Base-by-base conservation (phyloP, 2,329 filamentous ascomycete species). In the Nakataea oryzae region DNA sequence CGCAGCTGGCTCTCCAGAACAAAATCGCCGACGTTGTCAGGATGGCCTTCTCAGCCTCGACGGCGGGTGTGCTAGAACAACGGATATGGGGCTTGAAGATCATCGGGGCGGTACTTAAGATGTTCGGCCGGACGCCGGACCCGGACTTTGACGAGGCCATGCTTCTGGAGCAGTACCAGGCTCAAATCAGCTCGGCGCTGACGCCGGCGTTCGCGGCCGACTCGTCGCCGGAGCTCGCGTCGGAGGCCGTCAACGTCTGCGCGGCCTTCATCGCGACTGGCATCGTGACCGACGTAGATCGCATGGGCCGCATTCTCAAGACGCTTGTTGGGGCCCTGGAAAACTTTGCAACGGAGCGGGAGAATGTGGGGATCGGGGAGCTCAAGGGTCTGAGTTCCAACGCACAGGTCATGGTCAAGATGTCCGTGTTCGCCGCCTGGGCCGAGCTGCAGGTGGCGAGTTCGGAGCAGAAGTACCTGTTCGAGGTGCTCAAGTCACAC, bases 241-340 rank as follows among this genome's bases (percentile, higher is more conserved):
- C 95, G 0, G 93, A 97, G 71, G 95, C 96, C 21, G 91, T 99
- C 66, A 96, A 96, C 69, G 95, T 99, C 8, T 99, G 95, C 70
- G 95, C 93, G n/a, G 92, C 90, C 1, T 99, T 99, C 74, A 96
- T 99, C 69, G 90, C 93, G 0, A 97, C 93, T 0, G 95, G 95
- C 17, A 97, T 99, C 62, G 95, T 99, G 11, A 97, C 92, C 0
- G 95, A 97, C 73, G 86, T 97, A 11, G 96, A 99, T 67, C 86
- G 95, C n/a, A 99, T 99, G 95, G 95, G 95, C 27, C 88, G 95
- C 62, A 99, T 99, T 61, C 82, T 99, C 62, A 97, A 97, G 76
- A 89, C 96, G 1, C 81, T 99, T 2, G 90, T 97, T 7, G 88
- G 88, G 56, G 93, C 93, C 0, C 81, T 99, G 1, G 93, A 97